Conservation (phyloP, 352 stramenopile species). For the Phytophthora meadii region DNA sequence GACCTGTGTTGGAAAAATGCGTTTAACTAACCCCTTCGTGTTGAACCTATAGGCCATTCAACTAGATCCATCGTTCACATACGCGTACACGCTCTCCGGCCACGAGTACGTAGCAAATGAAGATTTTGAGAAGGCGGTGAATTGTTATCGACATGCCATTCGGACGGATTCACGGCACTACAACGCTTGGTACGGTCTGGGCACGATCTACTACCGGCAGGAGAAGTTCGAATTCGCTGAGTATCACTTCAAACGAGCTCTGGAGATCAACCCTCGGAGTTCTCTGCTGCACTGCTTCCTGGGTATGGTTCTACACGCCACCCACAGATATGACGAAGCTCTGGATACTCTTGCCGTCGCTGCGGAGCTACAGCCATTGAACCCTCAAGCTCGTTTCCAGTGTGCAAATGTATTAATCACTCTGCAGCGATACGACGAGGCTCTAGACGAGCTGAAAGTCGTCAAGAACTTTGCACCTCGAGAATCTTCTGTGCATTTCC, state of each 20-base stretch:
- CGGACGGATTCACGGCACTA: conserved; percentile 93
- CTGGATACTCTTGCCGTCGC: conserved; percentile 91
- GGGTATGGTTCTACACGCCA: conserved; percentile 95
- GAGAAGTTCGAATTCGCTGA: conserved; percentile 98
- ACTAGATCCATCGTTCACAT: conserved; percentile 95
- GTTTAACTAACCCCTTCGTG: conserved; percentile 2
- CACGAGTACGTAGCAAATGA: conserved; percentile 99
- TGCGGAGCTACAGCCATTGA: conserved; percentile 91
- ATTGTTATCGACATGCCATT: conserved; percentile 96
- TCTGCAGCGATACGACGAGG: conserved; percentile 92
- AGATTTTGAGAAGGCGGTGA: conserved; percentile 98
- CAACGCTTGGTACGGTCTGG: conserved; percentile 94
- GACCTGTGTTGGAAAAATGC: not conserved
- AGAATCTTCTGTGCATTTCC: conserved; percentile 97
- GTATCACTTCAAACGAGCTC: conserved; percentile 95
- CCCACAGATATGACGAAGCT: conserved; percentile 90
- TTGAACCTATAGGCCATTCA: conserved; percentile 82
- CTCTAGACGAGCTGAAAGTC: conserved; percentile 91
- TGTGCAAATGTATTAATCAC: conserved; percentile 95
- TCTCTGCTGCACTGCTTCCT: conserved; percentile 96
- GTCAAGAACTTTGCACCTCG: conserved; percentile 94
- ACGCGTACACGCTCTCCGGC: conserved; percentile 97
- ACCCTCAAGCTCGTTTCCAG: conserved; percentile 95
- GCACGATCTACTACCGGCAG: conserved; percentile 97
- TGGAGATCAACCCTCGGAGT: conserved; percentile 94